Conservation (phyloP, 1,139 yeast genomes). For the Ogataea hybrid region DNA sequence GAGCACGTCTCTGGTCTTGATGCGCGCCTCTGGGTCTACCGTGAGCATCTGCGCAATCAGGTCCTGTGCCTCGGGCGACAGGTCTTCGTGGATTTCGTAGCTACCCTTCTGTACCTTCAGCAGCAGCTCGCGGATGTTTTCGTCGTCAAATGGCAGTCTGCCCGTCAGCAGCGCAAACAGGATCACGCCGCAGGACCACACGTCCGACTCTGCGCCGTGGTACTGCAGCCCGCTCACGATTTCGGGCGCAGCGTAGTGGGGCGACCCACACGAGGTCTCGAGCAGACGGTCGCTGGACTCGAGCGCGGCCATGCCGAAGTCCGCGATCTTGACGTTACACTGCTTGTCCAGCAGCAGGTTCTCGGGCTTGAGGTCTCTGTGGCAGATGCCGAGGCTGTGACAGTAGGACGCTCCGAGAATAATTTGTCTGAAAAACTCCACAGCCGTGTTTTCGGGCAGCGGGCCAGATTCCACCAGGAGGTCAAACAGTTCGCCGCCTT, state of each 20-base stretch:
- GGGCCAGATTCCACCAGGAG: slow-evolving; percentile 85
- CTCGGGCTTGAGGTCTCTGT: slow-evolving; percentile 95
- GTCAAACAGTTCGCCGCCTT: slow-evolving; percentile 96
- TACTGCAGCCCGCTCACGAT: slow-evolving; percentile 92
- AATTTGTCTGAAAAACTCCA: slow-evolving; percentile 87
- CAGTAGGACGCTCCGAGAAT: slow-evolving; percentile 90
- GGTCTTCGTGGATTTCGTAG: no score
- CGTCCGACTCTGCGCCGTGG: slow-evolving; percentile 96
- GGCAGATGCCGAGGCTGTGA: slow-evolving; percentile 92
- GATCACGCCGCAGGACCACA: slow-evolving; percentile 98
- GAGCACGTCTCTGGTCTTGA: slow-evolving; percentile 67
- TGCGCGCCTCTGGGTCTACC: no score
- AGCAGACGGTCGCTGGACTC: slow-evolving; percentile 81
- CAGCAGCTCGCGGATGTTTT: no score
- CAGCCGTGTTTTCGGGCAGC: slow-evolving; percentile 85
- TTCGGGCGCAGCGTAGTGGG: slow-evolving; percentile 98
- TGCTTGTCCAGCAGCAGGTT: slow-evolving; percentile 83
- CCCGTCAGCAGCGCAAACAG: no score
- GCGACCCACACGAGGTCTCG: slow-evolving; percentile 97
- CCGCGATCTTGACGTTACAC: slow-evolving; percentile 92
- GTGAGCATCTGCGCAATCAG: no score
- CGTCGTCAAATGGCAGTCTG: no score
- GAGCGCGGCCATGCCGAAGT: slow-evolving; percentile 99
- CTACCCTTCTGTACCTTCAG: no score
- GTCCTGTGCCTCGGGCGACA: no score